Conservation (phyloP, 208 protist genomes). For the Zelonia costaricensis region DNA sequence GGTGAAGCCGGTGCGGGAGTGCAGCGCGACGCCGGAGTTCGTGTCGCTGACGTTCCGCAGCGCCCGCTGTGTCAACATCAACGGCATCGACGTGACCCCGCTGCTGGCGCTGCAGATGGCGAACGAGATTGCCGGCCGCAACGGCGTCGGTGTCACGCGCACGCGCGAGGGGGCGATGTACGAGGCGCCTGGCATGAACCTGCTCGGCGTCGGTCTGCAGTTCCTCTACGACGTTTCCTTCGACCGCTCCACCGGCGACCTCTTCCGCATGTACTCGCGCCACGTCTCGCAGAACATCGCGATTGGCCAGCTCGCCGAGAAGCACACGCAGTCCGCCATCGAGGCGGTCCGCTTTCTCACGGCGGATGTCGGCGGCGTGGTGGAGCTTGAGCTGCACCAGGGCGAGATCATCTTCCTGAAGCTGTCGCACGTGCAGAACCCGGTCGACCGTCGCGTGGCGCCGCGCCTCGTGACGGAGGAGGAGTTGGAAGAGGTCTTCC, state of each 20-base stretch:
- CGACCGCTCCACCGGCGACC: constrained; percentile 63
- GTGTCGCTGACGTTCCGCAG: constrained; percentile 75
- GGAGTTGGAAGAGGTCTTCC: constrained; percentile 88
- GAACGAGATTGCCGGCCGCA: constrained; percentile 89
- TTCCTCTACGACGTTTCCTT: constrained; percentile 91
- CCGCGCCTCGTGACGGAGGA: constrained; percentile 68
- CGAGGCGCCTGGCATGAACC: constrained; percentile 90
- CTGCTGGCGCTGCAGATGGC: constrained; percentile 81
- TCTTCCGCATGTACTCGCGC: constrained; percentile 81
- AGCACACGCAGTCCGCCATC: constrained; percentile 84
- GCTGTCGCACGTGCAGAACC: constrained; percentile 68
- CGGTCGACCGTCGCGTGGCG: constrained; percentile 39
- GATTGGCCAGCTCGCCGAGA: constrained; percentile 68
- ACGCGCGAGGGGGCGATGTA: constrained; percentile 87
- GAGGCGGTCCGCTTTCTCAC: constrained; percentile 83
- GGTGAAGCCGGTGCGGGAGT: constrained; percentile 63
- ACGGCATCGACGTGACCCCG: constrained; percentile 79
- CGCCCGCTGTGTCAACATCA: constrained; percentile 81
- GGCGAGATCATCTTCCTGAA: constrained; percentile 89
- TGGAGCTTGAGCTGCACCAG: constrained; percentile 89
- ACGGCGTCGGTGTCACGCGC: constrained; percentile 81
- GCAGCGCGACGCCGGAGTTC: constrained; percentile 74
- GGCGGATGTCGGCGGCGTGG: constrained; percentile 68
- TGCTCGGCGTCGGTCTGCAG: constrained; percentile 71
- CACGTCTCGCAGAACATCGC: constrained; percentile 78